Evolutionary conservation across 2,329 filamentous ascomycete species (phyloP), one percentile per base, ranked within the genome.

Genomic region (Xylariaceae sp.): DNA sequence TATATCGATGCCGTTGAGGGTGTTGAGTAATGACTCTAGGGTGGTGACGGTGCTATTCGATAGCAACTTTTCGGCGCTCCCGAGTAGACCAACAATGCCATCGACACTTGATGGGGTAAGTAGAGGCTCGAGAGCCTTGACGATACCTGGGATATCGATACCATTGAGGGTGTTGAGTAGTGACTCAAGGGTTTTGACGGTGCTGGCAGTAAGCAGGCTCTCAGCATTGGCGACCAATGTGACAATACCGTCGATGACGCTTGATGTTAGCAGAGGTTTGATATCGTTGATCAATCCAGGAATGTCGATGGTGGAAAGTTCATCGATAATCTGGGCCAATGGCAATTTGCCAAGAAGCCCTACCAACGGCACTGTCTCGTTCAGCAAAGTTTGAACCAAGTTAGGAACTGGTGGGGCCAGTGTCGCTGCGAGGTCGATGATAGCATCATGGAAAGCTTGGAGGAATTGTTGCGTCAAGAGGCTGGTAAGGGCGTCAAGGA

Each of bases 401-500:
- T 40, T 47, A 12, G 67, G 63, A 4, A 60, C 63, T 2, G 70
- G 70, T 2, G 68, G 67, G 32, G 57, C 50, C n/a, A 72, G 55
- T 0, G 67, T 67, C 6, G 56, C 53, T 6, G 63, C 62, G 6
- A 73, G 64, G 48, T 69, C 67, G 22, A 69, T 53, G 54, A 72
- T 65, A 19, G 66, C 64, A 58, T 72, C 68, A 40, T 69, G 67
- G 3, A 71, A 42, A 1, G 61, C 66, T 10, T 69, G 48, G 14
- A 73, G 52, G 43, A 73, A 72, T 37, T 72, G 64, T 1, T 62
- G 52, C 14, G 54, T 68, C 2, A 70, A 49, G 1, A 72, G 55
- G 14, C 56, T 42, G 14, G 55, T 40, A 6, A 69, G 41, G 12
- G 63, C 62, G 34, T 64, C 49, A n/a, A 64, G 48, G 37, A 58